These are phyloP conservation scores for Ottelia alismoides DNA, from an alignment of 106 monocot species.

Conservation along the genomic window DNA sequence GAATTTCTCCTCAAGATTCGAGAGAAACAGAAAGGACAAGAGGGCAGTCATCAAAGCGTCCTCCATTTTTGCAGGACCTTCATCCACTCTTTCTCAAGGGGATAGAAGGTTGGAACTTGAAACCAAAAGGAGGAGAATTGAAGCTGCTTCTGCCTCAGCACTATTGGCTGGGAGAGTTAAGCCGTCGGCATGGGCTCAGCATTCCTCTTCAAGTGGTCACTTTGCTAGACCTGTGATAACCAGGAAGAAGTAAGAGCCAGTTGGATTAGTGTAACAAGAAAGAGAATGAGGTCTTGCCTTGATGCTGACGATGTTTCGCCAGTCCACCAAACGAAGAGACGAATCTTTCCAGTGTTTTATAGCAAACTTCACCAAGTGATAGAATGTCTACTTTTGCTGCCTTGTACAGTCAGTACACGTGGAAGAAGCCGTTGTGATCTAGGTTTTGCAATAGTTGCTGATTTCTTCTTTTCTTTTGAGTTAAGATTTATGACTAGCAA, in stretches of 20 bases:
- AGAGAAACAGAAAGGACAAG: slow-evolving; percentile 56
- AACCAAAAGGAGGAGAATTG: slow-evolving; percentile 59
- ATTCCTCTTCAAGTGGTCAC: slow-evolving; percentile 1
- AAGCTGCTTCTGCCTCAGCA: slow-evolving; percentile 37
- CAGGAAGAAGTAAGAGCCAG: slow-evolving; percentile 6
- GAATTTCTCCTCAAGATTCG: slow-evolving; percentile 70
- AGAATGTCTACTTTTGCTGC: too few relatives aligned
- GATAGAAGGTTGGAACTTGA: slow-evolving; percentile 36
- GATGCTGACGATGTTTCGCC: too few relatives aligned
- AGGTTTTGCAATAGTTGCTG: too few relatives aligned
- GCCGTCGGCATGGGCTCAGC: slow-evolving; percentile 37
- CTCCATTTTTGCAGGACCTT: slow-evolving; percentile 67
- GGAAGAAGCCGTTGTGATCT: too few relatives aligned
- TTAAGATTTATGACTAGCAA: too few relatives aligned
- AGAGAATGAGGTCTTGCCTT: too few relatives aligned
- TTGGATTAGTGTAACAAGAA: too few relatives aligned
- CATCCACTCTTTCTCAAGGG: slow-evolving; percentile 14
- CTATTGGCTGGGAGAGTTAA: slow-evolving; percentile 59
- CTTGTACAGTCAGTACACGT: too few relatives aligned
- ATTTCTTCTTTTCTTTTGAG: too few relatives aligned
- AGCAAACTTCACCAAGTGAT: too few relatives aligned
- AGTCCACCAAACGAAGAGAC: too few relatives aligned
- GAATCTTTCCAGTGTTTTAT: too few relatives aligned
- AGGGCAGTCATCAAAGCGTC: slow-evolving; percentile 81
- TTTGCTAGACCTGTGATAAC: slow-evolving; percentile 2